Conservation (phyloP, 2,329 filamentous ascomycete species). For the Diaporthe australafricana region DNA sequence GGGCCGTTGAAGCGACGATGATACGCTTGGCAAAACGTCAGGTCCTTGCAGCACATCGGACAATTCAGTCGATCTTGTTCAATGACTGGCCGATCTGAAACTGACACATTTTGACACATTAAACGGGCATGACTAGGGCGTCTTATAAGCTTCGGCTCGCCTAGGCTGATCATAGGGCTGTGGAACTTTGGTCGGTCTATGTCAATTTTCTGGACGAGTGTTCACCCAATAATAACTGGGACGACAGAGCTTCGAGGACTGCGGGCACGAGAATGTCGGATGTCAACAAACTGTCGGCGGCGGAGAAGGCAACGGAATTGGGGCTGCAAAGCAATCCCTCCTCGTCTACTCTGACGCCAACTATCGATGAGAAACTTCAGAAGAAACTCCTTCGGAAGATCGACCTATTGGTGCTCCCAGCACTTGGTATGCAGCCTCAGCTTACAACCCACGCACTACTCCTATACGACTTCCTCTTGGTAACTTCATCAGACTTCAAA, state of each 20-base stretch:
- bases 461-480: not conserved
- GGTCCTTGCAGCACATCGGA: not conserved
- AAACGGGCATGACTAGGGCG: not conserved
- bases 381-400: slow-evolving; percentile 1
- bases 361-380: not conserved
- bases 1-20: slow-evolving; percentile 14
- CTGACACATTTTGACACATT: slow-evolving; percentile 14
- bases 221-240: not conserved
- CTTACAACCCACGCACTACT: not conserved
- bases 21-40: slow-evolving; percentile 25
- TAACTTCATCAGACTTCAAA: too few species aligned
- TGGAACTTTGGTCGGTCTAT: not conserved
- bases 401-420: not conserved
- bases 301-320: slow-evolving; percentile 3
- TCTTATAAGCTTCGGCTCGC: not conserved
- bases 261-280: not conserved
- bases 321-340: not conserved
- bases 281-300: not conserved
- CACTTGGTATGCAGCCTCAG: not conserved
- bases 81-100: slow-evolving; percentile 23
- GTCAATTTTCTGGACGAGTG: not conserved
- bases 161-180: slow-evolving; percentile 7
- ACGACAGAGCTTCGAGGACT: too few species aligned
- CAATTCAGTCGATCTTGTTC: not conserved
- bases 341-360: not conserved